Conservation (phyloP, 352 stramenopile genomes). For the Phytophthora tentaculata region DNA sequence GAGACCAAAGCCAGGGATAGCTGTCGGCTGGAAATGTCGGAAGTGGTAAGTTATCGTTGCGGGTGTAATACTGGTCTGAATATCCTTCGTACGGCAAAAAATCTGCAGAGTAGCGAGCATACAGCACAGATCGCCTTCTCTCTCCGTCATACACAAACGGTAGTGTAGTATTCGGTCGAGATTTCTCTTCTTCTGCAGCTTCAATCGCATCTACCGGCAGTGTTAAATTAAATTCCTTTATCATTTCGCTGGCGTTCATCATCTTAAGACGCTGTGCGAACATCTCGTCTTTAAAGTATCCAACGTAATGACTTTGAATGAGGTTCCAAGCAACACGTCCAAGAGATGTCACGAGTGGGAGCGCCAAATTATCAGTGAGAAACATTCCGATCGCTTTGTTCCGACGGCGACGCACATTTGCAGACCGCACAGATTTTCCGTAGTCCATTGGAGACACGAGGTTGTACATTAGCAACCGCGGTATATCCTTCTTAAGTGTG, state of each 20-base stretch:
- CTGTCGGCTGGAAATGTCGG: conserved; percentile 46
- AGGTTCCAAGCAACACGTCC: conserved; percentile 35
- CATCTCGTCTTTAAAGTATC: conserved; percentile 46
- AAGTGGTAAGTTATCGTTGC: conserved; percentile 37
- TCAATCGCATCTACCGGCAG: conserved; percentile 26
- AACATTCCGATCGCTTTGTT: conserved; percentile 48
- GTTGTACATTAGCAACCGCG: conserved; percentile 51
- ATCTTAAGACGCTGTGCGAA: conserved; percentile 30
- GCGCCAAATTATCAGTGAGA: conserved; percentile 44
- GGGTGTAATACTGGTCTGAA: conserved; percentile 50
- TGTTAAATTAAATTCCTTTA: conserved; percentile 43
- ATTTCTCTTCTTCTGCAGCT: conserved; percentile 14
- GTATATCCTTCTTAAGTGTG: conserved; percentile 39
- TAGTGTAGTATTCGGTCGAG: conserved; percentile 39
- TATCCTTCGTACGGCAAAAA: conserved; percentile 63
- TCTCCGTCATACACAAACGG: conserved; percentile 36
- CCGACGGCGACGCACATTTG: conserved; percentile 38
- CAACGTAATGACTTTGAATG: conserved; percentile 47
- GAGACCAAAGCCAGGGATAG: conserved; percentile 59
- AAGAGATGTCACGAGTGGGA: conserved; percentile 45
- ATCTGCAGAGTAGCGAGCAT: conserved; percentile 26
- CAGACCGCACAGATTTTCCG: conserved; percentile 39
- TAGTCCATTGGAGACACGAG: conserved; percentile 57
- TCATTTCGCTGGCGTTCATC: conserved; percentile 53
- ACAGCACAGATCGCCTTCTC: conserved; percentile 25